phyloP scores from a whole-genome alignment of 2,329 filamentous ascomycete species.

The Alternaria alternata region DNA sequence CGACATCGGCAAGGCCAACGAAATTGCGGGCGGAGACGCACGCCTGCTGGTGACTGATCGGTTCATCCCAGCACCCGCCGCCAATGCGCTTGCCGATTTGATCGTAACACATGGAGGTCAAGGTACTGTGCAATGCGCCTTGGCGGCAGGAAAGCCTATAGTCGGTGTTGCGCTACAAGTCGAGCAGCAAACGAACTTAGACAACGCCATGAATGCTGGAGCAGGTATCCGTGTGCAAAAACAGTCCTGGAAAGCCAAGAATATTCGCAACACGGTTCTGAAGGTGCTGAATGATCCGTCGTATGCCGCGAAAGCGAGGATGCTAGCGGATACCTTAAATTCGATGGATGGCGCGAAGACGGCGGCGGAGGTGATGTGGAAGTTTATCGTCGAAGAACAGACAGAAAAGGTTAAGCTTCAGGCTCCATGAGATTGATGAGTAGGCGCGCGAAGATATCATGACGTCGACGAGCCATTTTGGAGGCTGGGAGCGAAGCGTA shows the following conservation, averaged over 20 bases:
- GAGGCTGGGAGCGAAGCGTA: background rate
- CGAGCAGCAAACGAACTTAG: conserved; percentile 46
- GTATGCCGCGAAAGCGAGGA: conserved; percentile 35
- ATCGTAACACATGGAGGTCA: conserved; percentile 44
- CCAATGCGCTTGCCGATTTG: conserved; percentile 40
- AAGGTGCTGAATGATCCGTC: conserved; percentile 35
- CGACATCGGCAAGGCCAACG: conserved; percentile 36
- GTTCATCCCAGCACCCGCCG: conserved; percentile 41
- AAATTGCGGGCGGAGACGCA: conserved; percentile 33
- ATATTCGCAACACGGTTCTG: conserved; percentile 35
- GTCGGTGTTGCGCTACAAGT: conserved; percentile 45
- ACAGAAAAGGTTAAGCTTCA: conserved; percentile 22
- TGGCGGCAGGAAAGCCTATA: conserved; percentile 43
- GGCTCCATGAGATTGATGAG: background rate
- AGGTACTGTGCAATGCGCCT: conserved; percentile 43
- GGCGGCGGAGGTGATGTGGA: conserved; percentile 44
- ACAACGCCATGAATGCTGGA: conserved; percentile 45
- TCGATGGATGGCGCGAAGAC: conserved; percentile 42
- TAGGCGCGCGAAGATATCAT: conserved; percentile 8
- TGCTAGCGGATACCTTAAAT: conserved; percentile 35
- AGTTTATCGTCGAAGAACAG: conserved; percentile 36
- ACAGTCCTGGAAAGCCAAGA: conserved; percentile 40
- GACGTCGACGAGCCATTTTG: background rate
- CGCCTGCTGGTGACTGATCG: conserved; percentile 41
- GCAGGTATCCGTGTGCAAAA: conserved; percentile 42